Conservation (phyloP, 176 grass and related monocot genomes). For the Coix lacrymajobi region DNA sequence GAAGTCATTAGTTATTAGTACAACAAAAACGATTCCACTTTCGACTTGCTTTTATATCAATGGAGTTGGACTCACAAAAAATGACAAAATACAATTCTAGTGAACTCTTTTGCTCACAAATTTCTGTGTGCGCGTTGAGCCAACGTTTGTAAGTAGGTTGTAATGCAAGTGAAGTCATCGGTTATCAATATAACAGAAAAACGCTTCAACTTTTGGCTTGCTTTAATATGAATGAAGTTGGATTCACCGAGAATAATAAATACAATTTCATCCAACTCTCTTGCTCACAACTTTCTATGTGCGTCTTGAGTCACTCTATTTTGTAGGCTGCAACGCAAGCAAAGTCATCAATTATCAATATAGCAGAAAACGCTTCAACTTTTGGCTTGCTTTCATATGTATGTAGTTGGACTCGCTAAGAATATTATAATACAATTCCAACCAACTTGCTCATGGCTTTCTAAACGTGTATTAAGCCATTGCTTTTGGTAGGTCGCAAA, state of each 20-base stretch:
- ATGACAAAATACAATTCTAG: not conserved
- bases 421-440: not conserved
- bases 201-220: not conserved
- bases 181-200: not conserved
- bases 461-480: no score
- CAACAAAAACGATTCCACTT: not conserved
- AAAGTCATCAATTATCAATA: not conserved
- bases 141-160: no score
- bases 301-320: not conserved
- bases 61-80: not conserved
- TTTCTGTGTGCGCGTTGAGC: no score
- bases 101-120: not conserved
- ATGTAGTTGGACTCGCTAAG: not conserved
- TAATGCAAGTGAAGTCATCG: not conserved
- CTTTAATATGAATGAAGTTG: not conserved
- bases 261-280: not conserved
- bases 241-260: not conserved
- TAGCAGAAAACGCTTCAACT: not conserved
- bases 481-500: no score
- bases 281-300: not conserved
- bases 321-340: not conserved
- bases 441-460: not conserved
- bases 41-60: not conserved
- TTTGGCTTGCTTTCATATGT: not conserved
- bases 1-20: not conserved